Evolutionary conservation across 2,329 filamentous ascomycete genomes (phyloP).

Genomic region (Hypoxylon sp.): DNA sequence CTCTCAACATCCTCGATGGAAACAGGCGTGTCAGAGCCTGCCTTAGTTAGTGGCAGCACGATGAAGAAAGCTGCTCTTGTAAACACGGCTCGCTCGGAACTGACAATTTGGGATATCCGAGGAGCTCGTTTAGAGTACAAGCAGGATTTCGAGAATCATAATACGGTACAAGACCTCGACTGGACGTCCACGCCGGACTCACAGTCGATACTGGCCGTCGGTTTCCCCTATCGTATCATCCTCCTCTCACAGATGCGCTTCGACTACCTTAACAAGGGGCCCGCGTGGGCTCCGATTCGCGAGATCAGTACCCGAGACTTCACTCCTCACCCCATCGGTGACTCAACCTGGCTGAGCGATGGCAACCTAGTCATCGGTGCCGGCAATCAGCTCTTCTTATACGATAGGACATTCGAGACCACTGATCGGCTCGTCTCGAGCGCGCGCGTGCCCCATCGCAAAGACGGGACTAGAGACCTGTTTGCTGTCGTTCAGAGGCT

Average conservation of each 20-base stretch:
- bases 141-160: constrained; percentile 77
- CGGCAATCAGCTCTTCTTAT: constrained; percentile 90
- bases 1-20: constrained; percentile 84
- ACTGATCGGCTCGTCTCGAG: constrained; percentile 69
- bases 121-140: constrained; percentile 85
- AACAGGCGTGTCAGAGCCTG: constrained; percentile 77
- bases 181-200: constrained; percentile 93
- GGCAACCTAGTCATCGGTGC: constrained; percentile 89
- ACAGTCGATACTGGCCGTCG: constrained; percentile 91
- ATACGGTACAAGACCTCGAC: constrained; percentile 86
- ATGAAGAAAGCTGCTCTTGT: constrained; percentile 89
- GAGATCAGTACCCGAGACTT: constrained; percentile 84
- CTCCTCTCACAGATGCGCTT: constrained; percentile 89
- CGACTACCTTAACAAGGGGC: constrained; percentile 87
- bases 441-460: constrained; percentile 61
- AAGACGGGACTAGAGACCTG: constrained; percentile 71
- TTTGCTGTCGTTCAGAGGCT: constrained; percentile 85
- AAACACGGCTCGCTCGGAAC: constrained; percentile 75
- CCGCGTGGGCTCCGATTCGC: constrained; percentile 88
- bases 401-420: constrained; percentile 78
- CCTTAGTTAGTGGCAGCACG: constrained; percentile 85
- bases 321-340: constrained; percentile 90
- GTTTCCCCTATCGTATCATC: constrained; percentile 86
- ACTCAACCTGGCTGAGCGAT: constrained; percentile 89
- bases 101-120: constrained; percentile 93